A percentile compares a stretch with the other conserved stretches of the same genome.
Evolutionary conservation across 1,139 yeast species (phyloP).

Genomic region (Protomyces pachydermus): DNA sequence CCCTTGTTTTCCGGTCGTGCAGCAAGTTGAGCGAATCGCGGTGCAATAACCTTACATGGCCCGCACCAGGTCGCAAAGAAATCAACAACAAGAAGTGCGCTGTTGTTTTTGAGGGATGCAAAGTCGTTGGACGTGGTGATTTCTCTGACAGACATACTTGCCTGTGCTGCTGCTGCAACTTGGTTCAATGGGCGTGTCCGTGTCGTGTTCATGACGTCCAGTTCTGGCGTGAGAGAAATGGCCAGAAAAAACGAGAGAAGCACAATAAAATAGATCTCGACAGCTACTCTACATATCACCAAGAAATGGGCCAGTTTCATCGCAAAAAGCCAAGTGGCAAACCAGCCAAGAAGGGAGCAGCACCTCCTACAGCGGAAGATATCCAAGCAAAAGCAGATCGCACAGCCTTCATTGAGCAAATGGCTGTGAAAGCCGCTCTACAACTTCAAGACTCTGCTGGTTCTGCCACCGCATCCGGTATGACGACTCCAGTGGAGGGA

Average conservation of each 20-base stretch:
- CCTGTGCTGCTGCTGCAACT: not conserved
- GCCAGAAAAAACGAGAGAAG: not conserved
- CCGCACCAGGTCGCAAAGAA: slow-evolving; percentile 93
- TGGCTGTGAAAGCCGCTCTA: slow-evolving; percentile 18
- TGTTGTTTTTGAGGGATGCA: slow-evolving; percentile 1
- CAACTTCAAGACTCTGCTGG: slow-evolving; percentile 1
- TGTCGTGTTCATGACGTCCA: not conserved
- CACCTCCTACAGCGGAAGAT: slow-evolving; percentile 12
- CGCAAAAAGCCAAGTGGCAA: slow-evolving; percentile 8
- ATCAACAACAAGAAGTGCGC: slow-evolving; percentile 59
- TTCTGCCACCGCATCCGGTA: not conserved
- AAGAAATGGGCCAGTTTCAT: slow-evolving; percentile 10
- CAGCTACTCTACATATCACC: not conserved
- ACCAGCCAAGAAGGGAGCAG: slow-evolving; percentile 6
- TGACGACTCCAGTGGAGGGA: not conserved
- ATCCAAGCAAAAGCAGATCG: slow-evolving; percentile 14
- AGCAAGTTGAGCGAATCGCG: slow-evolving; percentile 62
- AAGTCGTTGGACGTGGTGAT: not conserved
- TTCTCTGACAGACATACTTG: slow-evolving; percentile 3
- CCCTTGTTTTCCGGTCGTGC: slow-evolving; percentile 41
- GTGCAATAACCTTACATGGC: slow-evolving; percentile 84
- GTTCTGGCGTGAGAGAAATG: not conserved
- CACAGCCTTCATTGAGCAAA: slow-evolving; percentile 17
- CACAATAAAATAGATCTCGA: too few species aligned
- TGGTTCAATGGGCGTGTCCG: not conserved